These are phyloP conservation scores for Colletotrichum lentis DNA, from an alignment of 2,329 filamentous ascomycete genomes.

Conservation along the genomic window DNA sequence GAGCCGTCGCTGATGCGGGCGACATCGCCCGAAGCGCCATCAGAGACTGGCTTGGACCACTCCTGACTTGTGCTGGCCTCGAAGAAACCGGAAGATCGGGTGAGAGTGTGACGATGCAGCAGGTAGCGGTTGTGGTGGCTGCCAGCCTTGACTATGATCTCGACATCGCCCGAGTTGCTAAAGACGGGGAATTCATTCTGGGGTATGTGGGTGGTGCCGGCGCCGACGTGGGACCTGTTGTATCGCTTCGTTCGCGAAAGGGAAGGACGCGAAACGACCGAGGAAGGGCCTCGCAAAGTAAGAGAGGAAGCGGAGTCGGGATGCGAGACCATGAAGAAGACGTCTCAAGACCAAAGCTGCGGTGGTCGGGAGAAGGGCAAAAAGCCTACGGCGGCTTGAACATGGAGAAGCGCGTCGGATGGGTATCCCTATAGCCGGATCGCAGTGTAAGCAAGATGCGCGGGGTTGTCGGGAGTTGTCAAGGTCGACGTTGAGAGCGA, in stretches of 20 bases:
- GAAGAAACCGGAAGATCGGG: slow-evolving; percentile 93
- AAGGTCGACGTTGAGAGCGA: neutral
- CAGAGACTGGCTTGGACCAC: slow-evolving; percentile 65
- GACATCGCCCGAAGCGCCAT: slow-evolving; percentile 54
- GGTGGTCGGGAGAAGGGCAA: slow-evolving; percentile 3
- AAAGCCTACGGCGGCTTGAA: slow-evolving; percentile 18
- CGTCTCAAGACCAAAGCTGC: slow-evolving; percentile 23
- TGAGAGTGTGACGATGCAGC: slow-evolving; percentile 84
- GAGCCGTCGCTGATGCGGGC: slow-evolving; percentile 61
- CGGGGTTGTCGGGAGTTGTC: neutral
- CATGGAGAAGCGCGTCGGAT: slow-evolving; percentile 18
- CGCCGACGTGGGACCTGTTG: slow-evolving; percentile 81
- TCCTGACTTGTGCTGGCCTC: slow-evolving; percentile 83
- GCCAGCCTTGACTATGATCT: slow-evolving; percentile 78
- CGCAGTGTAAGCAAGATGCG: neutral
- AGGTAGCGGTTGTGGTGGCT: slow-evolving; percentile 83
- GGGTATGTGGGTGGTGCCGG: slow-evolving; percentile 71
- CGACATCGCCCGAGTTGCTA: slow-evolving; percentile 88
- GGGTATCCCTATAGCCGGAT: neutral
- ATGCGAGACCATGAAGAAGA: slow-evolving; percentile 68
- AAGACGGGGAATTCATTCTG: slow-evolving; percentile 96
- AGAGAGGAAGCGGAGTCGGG: slow-evolving; percentile 63
- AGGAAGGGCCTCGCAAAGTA: slow-evolving; percentile 66
- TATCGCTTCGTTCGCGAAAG: slow-evolving; percentile 72
- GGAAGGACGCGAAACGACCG: slow-evolving; percentile 70